These are phyloP conservation scores for Mariannaea sp. DNA, from an alignment of 2,329 filamentous ascomycete species.

Conservation along the genomic window DNA sequence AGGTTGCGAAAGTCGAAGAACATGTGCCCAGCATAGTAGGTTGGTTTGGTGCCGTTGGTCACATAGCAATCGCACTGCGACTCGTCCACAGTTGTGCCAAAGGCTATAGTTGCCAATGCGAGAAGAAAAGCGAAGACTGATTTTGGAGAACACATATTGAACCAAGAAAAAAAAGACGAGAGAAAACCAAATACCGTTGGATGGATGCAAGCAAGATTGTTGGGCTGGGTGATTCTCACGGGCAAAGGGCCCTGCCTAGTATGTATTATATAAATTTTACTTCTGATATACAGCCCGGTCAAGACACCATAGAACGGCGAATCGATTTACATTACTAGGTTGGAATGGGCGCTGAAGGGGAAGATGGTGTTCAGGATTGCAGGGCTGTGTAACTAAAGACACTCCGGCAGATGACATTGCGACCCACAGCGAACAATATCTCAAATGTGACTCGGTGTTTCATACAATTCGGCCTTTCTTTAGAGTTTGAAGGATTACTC, in stretches of 20 bases:
- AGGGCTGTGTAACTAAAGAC: too few relatives aligned
- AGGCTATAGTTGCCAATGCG: constrained; percentile 24
- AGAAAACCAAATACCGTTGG: not conserved
- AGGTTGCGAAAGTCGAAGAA: constrained; percentile 43
- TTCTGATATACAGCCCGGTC: too few relatives aligned
- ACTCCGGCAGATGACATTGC: too few relatives aligned
- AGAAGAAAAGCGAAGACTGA: constrained; percentile 30
- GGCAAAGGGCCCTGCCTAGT: not conserved
- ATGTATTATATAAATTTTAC: constrained; percentile 4
- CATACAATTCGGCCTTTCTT: too few relatives aligned
- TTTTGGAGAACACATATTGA: constrained; percentile 31
- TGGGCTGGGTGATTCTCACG: constrained; percentile 5
- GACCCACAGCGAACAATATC: too few relatives aligned
- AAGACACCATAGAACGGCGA: too few relatives aligned
- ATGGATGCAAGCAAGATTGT: not conserved
- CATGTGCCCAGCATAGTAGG: constrained; percentile 34
- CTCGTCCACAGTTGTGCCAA: constrained; percentile 27
- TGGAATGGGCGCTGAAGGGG: too few relatives aligned
- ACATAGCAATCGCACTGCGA: constrained; percentile 41
- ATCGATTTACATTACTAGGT: too few relatives aligned
- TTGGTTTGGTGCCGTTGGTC: constrained; percentile 32
- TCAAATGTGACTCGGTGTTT: too few relatives aligned
- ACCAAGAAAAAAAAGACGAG: too few relatives aligned
- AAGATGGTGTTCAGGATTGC: too few relatives aligned
- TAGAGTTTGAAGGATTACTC: too few relatives aligned